Base-by-base conservation (phyloP, 2,329 filamentous ascomycete genomes). In the Fusarium kyushuense region DNA sequence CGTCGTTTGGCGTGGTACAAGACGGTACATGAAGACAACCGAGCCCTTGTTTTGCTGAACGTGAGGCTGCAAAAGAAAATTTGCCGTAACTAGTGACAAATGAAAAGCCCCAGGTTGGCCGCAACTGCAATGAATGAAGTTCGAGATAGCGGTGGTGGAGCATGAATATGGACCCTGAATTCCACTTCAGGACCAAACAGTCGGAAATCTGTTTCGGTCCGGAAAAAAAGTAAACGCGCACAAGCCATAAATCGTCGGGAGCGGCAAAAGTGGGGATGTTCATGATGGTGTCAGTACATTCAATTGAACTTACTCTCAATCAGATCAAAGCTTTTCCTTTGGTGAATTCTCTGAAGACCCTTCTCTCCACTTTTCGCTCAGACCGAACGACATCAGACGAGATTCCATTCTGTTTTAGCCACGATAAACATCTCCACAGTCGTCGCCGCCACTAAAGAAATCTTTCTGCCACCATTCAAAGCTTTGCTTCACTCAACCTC, bases 181-280 rank as follows among this genome's bases (percentile, higher is more conserved):
- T 58, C 63, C 35, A 38, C 35, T 13, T 38, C n/a, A 16, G 25
- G 35, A 29, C 40, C 30, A 46, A 29, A 41, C 49, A 42, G 45
- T 52, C 63, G 36, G 47, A 41, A 33, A 27, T 46, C 43, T 59
- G 14, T 47, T 19, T 49, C 30, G 38, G 54, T 14, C 43, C 63
- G 67, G 67, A 54, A 70, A 70, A 69, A 63, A 62, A 48, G 58
- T 70, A 68, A 70, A 70, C 63, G 67, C 67, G 67, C 67, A 68
- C 58, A 45, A 54, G 52, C 58, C 63, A 64, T 54, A 25, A 21
- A 21, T 43, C 33, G 42, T 35, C 55, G 29, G 33, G 41, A 53
- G 40, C 46, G 30, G 43, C 29, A 58, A 54, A 59, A 55, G 58
- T 58, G 63, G 63, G 19, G 23, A 33, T 27, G 11, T 32, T 29